Percentiles rank a stretch among this genome's conserved stretches.
Conservation (phyloP, 1,284 basidiomycete genomes). For the Microbotryomycetes sp. region DNA sequence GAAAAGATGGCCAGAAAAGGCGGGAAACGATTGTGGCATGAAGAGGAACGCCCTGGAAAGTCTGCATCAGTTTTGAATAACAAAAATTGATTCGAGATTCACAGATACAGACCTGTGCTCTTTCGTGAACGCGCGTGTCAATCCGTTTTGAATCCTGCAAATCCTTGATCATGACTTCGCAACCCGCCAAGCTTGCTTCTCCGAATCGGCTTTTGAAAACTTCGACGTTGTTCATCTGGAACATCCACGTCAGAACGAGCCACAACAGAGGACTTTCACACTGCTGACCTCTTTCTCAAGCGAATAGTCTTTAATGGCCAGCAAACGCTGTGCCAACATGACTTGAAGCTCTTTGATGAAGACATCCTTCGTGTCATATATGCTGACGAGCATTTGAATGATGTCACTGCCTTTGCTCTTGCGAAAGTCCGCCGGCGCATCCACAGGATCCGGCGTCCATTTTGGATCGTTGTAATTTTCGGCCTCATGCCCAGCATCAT, state of each 20-base stretch:
- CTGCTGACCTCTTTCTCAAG: slow-evolving; percentile 78
- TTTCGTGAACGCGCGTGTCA: slow-evolving; percentile 71
- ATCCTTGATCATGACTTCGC: slow-evolving; percentile 93
- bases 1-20: slow-evolving; percentile 85
- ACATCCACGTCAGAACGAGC: neutral
- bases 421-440: slow-evolving; percentile 90
- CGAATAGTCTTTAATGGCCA: slow-evolving; percentile 70
- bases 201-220: slow-evolving; percentile 89
- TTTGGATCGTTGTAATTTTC: slow-evolving; percentile 80
- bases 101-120: slow-evolving; percentile 51
- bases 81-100: neutral
- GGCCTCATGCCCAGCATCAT: slow-evolving; percentile 46
- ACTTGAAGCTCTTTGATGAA: slow-evolving; percentile 90
- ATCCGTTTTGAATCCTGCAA: slow-evolving; percentile 86
- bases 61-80: neutral
- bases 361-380: slow-evolving; percentile 88
- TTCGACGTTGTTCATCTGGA: slow-evolving; percentile 78
- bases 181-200: slow-evolving; percentile 77
- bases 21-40: slow-evolving; percentile 84
- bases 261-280: slow-evolving; percentile 30
- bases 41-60: slow-evolving; percentile 49
- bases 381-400: slow-evolving; percentile 87
- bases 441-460: slow-evolving; percentile 89
- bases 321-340: slow-evolving; percentile 70
- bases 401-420: slow-evolving; percentile 81